Percentiles rank a stretch among this genome's conserved stretches.
Evolutionary conservation across 176 grass and related monocot species (phyloP).

Genomic region (Zea mays): Zm-B73-REFERENCE-NAM-5.0 NC_050103.1:5655501-5656000

Average conservation of each 20-base stretch:
- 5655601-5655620: not conserved
- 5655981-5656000: not conserved
- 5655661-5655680: not conserved
- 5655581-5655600: not conserved
- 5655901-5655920: too few species aligned
- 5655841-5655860: too few species aligned
- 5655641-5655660: not conserved
- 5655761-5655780: too few species aligned
- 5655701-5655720: not conserved
- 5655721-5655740: too few species aligned
- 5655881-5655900: too few species aligned
- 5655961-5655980: not conserved
- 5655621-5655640: not conserved
- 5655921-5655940: too few species aligned
- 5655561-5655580: not conserved
- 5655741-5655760: too few species aligned
- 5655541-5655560: not conserved
- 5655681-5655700: not conserved
- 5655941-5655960: too few species aligned
- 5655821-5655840: too few species aligned
- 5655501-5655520: not conserved
- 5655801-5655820: too few species aligned
- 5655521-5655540: conserved; percentile 7
- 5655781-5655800: too few species aligned
- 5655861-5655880: too few species aligned